Conservation (phyloP, 2,329 filamentous ascomycete species). For the Aspergillus sergii region DNA sequence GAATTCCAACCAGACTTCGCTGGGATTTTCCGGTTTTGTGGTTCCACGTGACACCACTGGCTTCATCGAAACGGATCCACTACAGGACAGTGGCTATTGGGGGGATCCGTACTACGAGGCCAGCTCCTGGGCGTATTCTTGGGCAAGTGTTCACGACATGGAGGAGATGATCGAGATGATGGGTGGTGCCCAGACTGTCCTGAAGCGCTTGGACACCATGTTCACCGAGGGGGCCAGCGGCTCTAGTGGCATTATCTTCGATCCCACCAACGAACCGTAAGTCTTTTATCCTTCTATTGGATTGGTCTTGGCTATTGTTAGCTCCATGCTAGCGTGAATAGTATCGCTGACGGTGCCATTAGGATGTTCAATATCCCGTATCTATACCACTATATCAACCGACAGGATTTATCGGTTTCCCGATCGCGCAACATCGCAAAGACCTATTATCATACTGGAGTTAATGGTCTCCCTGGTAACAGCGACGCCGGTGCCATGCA, state of each 20-base stretch:
- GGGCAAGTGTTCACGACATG: conserved; percentile 70
- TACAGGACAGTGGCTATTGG: conserved; percentile 67
- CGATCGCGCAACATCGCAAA: conserved; percentile 63
- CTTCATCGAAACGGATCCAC: conserved; percentile 53
- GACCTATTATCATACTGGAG: conserved; percentile 59
- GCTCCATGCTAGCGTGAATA: neutral
- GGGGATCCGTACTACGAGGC: conserved; percentile 63
- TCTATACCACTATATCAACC: conserved; percentile 68
- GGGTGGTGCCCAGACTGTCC: conserved; percentile 52
- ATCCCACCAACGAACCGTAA: conserved; percentile 68
- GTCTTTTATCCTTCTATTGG: conserved; percentile 12
- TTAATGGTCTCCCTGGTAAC: conserved; percentile 67
- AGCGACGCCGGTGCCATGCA: conserved; percentile 75
- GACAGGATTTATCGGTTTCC: conserved; percentile 63
- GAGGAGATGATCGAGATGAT: conserved; percentile 55
- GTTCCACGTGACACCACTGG: conserved; percentile 59
- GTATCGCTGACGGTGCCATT: neutral
- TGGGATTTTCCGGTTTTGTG: conserved; percentile 67
- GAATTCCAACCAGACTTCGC: conserved; percentile 60
- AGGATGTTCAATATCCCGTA: conserved; percentile 65
- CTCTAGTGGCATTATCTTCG: conserved; percentile 59
- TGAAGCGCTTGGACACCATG: conserved; percentile 58
- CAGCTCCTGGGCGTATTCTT: conserved; percentile 66
- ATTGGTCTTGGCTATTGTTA: neutral
- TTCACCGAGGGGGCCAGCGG: conserved; percentile 47